Percentiles rank a stretch among this genome's conserved stretches.
These are phyloP conservation scores for Rhynchospora pubera DNA, from an alignment of 176 grass and related monocot genomes.

Conservation along the genomic window DNA sequence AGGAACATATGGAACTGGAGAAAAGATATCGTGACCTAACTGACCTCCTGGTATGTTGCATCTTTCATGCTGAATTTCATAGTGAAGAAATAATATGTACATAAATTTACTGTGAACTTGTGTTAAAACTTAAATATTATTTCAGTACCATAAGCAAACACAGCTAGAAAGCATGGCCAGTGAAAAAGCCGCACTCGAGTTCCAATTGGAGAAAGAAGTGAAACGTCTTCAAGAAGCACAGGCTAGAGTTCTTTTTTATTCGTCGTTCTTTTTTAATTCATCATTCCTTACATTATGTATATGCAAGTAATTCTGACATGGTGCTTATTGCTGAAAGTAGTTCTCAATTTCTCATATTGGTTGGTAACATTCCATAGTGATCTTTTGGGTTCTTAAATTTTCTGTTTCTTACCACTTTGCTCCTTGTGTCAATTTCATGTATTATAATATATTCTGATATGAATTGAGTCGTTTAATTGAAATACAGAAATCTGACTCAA, in stretches of 20 bases:
- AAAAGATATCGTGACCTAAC: constrained; percentile 98
- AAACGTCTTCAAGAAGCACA: constrained; percentile 89
- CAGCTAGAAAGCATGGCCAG: constrained; percentile 89
- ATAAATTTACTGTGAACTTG: constrained; percentile 5
- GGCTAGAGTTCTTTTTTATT: constrained; percentile 35
- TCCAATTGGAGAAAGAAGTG: constrained; percentile 87
- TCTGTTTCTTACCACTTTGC: background rate
- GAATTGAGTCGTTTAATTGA: background rate
- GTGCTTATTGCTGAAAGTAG: background rate
- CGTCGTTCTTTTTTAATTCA: constrained; percentile 7
- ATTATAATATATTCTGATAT: background rate
- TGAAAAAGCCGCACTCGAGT: constrained; percentile 90
- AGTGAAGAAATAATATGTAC: background rate
- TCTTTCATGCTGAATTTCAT: background rate
- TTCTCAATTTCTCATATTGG: background rate
- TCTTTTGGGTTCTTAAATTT: background rate
- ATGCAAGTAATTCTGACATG: background rate
- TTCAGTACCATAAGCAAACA: constrained; percentile 99
- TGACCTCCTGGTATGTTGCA: constrained; percentile 75
- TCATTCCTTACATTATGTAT: constrained; percentile 2
- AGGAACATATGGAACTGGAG: constrained; percentile 98
- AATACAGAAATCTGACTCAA: background rate
- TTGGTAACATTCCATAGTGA: background rate
- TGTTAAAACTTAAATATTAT: constrained; percentile 20
- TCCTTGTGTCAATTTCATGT: background rate